These are phyloP conservation scores for Fusarium marasasianum DNA, from an alignment of 2,329 filamentous ascomycete species.

Conservation along the genomic window DNA sequence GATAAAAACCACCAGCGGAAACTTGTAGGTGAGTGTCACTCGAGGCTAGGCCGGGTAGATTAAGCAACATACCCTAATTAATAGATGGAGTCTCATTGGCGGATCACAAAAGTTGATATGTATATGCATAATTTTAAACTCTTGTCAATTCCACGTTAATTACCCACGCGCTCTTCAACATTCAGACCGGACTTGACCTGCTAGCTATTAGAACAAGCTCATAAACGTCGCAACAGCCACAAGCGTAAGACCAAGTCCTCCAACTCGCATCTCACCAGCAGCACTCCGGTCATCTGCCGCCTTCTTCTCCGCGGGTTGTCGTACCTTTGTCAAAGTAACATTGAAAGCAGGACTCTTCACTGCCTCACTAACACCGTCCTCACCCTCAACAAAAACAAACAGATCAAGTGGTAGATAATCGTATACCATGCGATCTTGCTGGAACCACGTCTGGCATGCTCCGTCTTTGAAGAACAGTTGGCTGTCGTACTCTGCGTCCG, in stretches of 20 bases:
- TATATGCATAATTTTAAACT: background rate
- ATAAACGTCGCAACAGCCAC: conserved; percentile 7
- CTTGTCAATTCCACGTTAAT: no score
- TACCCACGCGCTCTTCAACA: background rate
- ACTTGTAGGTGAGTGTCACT: fast-evolving
- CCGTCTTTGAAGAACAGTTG: conserved; percentile 43
- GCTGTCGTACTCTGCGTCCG: conserved; percentile 31
- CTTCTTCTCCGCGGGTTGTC: conserved; percentile 32
- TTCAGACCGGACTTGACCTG: background rate
- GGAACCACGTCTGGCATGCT: conserved; percentile 46
- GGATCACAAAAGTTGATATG: background rate
- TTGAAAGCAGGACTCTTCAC: conserved; percentile 42
- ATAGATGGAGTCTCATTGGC: background rate
- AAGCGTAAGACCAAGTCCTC: background rate
- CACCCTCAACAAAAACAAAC: conserved; percentile 41
- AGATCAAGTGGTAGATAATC: conserved; percentile 45
- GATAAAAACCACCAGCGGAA: background rate
- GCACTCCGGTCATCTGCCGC: background rate
- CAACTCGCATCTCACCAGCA: background rate
- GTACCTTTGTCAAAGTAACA: conserved; percentile 43
- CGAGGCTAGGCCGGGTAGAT: background rate
- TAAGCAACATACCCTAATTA: background rate
- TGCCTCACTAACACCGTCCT: conserved; percentile 17
- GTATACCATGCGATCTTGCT: conserved; percentile 47
- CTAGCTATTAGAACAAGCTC: conserved; percentile 34